phyloP scores from a whole-genome alignment of 192 early-diverging fungal genomes.

The Rhizoclosmatium globosum region DNA sequence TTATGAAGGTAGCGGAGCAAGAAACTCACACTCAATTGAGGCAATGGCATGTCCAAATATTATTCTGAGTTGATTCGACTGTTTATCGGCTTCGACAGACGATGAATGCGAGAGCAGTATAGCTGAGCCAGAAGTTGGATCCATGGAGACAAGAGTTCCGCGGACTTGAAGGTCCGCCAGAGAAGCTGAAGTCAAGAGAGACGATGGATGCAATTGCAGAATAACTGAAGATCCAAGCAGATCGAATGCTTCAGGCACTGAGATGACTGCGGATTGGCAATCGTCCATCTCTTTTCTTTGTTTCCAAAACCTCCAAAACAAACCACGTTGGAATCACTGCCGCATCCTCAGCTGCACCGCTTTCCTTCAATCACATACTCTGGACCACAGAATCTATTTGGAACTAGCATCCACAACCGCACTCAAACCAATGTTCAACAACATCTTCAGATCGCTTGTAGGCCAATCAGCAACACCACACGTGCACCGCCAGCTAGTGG shows the following conservation, averaged over 20 bases:
- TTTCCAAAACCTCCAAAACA: neutral
- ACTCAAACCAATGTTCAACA: constrained; percentile 13
- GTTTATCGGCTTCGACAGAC: neutral
- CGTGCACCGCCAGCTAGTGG: constrained; percentile 34
- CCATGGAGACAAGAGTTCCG: neutral
- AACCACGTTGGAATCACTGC: too few relatives aligned
- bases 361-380: too few relatives aligned
- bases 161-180: neutral
- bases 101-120: neutral
- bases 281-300: neutral
- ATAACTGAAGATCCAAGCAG: neutral
- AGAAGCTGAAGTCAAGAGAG: neutral
- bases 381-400: too few relatives aligned
- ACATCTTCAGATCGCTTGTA: constrained; percentile 14
- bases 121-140: neutral
- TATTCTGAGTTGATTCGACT: neutral
- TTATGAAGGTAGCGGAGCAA: neutral
- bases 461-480: constrained; percentile 6
- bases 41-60: neutral
- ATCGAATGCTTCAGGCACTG: neutral
- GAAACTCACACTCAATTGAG: neutral
- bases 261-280: neutral
- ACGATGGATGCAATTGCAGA: neutral
- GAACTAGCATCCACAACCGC: too few relatives aligned
- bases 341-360: too few relatives aligned